These are phyloP conservation scores for Patellifolia procumbens DNA, from an alignment of 179 eudicot genomes.

Conservation along the genomic window DNA sequence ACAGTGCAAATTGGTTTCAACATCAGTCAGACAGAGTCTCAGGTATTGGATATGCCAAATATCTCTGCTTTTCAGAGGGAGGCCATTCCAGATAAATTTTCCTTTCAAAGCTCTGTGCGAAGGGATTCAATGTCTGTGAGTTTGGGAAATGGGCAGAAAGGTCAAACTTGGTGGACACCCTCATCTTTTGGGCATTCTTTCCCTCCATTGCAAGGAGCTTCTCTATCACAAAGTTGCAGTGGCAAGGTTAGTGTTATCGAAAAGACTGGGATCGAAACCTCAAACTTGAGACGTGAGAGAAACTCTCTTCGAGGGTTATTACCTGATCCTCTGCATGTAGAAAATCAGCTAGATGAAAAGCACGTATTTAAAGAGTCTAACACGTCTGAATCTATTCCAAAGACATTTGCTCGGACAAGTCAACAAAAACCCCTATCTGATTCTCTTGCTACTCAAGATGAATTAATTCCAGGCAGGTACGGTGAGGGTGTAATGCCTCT, in stretches of 20 bases:
- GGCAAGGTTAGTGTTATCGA: not conserved
- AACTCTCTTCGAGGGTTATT: not conserved
- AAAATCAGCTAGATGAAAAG: not conserved
- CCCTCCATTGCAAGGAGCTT: conserved; percentile 14
- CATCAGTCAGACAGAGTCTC: conserved; percentile 5
- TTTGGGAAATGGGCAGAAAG: conserved; percentile 9
- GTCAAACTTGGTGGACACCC: conserved; percentile 23
- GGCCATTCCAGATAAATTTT: conserved; percentile 10
- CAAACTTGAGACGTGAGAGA: conserved; percentile 11
- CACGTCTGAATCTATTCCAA: not conserved
- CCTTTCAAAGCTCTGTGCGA: conserved; percentile 12
- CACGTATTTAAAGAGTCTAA: not conserved
- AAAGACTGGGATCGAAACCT: not conserved
- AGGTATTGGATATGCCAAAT: conserved; percentile 1
- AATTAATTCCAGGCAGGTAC: not conserved
- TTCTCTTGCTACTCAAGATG: conserved; percentile 2
- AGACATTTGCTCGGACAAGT: not conserved
- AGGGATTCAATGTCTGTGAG: not conserved
- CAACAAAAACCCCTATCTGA: conserved; percentile 7
- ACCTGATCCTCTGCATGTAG: not conserved
- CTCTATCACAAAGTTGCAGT: conserved; percentile 8
- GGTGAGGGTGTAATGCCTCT: conserved; percentile 10
- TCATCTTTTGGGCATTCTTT: conserved; percentile 13
- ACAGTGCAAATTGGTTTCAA: not conserved
- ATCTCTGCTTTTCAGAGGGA: not conserved